Base-by-base conservation (phyloP, 257 asterid species). In the Solanum commersonii region DNA sequence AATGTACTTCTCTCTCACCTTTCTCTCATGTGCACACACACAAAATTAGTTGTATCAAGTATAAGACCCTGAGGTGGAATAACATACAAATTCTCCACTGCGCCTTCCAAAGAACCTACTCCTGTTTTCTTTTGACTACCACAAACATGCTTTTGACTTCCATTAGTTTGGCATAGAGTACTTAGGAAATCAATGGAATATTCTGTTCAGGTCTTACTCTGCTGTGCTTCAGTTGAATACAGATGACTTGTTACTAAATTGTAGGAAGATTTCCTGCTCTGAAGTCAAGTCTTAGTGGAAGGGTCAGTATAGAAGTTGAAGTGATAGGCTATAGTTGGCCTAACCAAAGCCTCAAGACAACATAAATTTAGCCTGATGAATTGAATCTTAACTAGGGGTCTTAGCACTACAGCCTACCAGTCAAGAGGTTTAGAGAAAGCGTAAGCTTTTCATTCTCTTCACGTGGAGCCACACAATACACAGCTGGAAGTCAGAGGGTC, bases 1-100 rank as follows among this genome's bases (percentile, higher is more conserved):
- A 89, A 67, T 96, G 99, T 96, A 87, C 78, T 42, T 68, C 88
- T 88, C 89, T 90, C 87, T 87, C 91, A 29, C 29, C 65, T 34
- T 73, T 67, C 76, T 84, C 81, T 10, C 44, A 79, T 68, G 70
- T 18, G 68, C 84, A 3, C 77, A 35, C 25, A n/a, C 65, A 25
- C 33, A 25, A 23, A 67, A 40, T 10, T 37, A 81, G 68, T 27
- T 29, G 27, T 27, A 81, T 81, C 85, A 27, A 79, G 67, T 27
- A 63, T 63, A 81, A 29, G 15, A 15, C 10, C 40, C 27, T 81
- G 27, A 25, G 4, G 2, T 20, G 10, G 60, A 34, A 65, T 23
- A 16, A 16, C 79, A 67, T 37, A 27, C 33, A 31, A 84, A 40
- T 78, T 84, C 59, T 84, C 60, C 40, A 13, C 8, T 84, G 78